A percentile compares a stretch with the other conserved stretches of the same genome.
Conservation (phyloP, 805 yeast genomes). For the Ogataea zsoltii region DNA sequence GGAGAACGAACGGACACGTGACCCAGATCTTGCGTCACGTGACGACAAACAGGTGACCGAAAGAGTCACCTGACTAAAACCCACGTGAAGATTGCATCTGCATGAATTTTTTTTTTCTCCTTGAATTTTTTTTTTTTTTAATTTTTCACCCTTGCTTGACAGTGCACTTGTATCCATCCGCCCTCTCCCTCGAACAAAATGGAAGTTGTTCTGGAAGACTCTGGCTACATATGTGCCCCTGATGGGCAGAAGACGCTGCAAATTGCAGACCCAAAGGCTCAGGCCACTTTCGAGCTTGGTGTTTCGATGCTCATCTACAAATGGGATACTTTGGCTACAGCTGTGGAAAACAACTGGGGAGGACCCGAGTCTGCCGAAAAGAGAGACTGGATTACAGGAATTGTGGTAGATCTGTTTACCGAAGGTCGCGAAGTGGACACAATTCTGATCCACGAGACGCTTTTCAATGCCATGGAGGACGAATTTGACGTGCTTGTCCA, state of each 20-base stretch:
- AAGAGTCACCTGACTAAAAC: too few species aligned
- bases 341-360: conserved; percentile 94
- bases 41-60: too few species aligned
- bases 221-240: conserved; percentile 34
- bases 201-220: conserved; percentile 34
- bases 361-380: conserved; percentile 89
- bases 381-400: conserved; percentile 91
- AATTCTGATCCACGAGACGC: conserved; percentile 77
- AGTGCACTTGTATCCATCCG: not conserved
- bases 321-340: conserved; percentile 87
- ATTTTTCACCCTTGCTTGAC: not conserved
- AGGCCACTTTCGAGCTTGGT: conserved; percentile 88
- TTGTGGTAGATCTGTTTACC: conserved; percentile 75
- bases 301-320: conserved; percentile 85
- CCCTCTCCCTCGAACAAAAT: conserved; percentile 1
- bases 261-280: conserved; percentile 58
- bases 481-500: conserved; percentile 90
- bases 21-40: too few species aligned
- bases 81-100: not conserved
- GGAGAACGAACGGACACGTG: too few species aligned
- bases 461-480: conserved; percentile 88
- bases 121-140: conserved; percentile 2
- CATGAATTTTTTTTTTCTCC: not conserved
- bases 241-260: conserved; percentile 24
- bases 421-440: conserved; percentile 68